These are phyloP conservation scores for Hydnum rufescens DNA, from an alignment of 768 basidiomycete genomes.

Conservation along the genomic window DNA sequence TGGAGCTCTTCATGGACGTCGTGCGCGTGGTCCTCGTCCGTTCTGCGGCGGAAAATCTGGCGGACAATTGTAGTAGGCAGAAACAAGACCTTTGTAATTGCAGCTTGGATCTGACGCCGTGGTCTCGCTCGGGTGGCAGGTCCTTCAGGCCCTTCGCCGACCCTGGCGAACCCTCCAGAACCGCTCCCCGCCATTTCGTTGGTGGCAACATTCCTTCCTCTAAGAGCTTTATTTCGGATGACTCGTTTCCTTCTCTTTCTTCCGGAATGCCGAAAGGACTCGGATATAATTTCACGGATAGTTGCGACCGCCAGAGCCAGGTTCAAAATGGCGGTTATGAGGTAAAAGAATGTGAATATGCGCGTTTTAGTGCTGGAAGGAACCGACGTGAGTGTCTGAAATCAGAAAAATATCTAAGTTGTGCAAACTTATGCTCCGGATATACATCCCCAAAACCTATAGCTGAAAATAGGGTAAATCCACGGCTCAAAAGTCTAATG, in stretches of 20 bases:
- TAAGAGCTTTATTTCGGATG: conserved; percentile 25
- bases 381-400: conserved; percentile 21
- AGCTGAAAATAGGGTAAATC: conserved; percentile 4
- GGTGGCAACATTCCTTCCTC: conserved; percentile 14
- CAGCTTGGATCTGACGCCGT: too few relatives aligned
- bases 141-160: too few relatives aligned
- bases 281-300: conserved; percentile 50
- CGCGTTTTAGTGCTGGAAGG: neutral
- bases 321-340: conserved; percentile 36
- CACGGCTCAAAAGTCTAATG: neutral
- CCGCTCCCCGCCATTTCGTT: conserved; percentile 10
- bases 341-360: conserved; percentile 8
- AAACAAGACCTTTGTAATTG: too few relatives aligned
- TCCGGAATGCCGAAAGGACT: conserved; percentile 48
- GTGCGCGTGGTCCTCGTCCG: neutral
- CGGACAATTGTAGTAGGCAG: neutral
- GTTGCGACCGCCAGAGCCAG: conserved; percentile 43
- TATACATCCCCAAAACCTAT: conserved; percentile 57
- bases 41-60: neutral
- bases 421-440: conserved; percentile 22
- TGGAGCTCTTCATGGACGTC: conserved; percentile 4
- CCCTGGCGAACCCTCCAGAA: conserved; percentile 27
- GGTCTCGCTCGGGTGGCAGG: too few relatives aligned
- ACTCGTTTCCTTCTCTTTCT: conserved; percentile 31
- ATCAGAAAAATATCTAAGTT: conserved; percentile 36